Percentiles rank a stretch among this genome's conserved stretches.
Evolutionary conservation across 768 basidiomycete genomes (phyloP).

Genomic region (Lentinula guzmanii): DNA sequence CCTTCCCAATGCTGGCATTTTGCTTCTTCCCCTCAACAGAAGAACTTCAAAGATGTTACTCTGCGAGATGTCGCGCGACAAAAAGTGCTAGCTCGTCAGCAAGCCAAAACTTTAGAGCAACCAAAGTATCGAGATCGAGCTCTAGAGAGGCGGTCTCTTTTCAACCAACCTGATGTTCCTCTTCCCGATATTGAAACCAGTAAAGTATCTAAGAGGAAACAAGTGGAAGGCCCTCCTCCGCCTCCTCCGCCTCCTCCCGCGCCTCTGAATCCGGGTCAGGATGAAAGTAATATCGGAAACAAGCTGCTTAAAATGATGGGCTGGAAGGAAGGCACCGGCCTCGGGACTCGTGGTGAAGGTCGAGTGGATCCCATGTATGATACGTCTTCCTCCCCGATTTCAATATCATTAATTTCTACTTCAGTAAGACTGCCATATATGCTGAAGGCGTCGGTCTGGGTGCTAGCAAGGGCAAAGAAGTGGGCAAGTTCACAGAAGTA

Average conservation of each 20-base stretch:
- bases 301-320: slow-evolving; percentile 97
- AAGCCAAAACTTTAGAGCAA: slow-evolving; percentile 33
- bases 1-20: slow-evolving; percentile 15
- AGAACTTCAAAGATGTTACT: slow-evolving; percentile 73
- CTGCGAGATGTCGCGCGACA: slow-evolving; percentile 70
- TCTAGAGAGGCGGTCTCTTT: slow-evolving; percentile 81
- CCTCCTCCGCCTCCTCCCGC: slow-evolving; percentile 60
- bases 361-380: slow-evolving; percentile 82
- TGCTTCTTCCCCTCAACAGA: slow-evolving; percentile 42
- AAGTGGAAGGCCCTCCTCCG: slow-evolving; percentile 55
- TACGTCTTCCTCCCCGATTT: slow-evolving; percentile 7
- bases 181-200: slow-evolving; percentile 41
- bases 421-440: slow-evolving; percentile 79
- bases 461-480: slow-evolving; percentile 85
- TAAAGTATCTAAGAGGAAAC: slow-evolving; percentile 27
- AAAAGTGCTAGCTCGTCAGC: slow-evolving; percentile 46
- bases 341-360: slow-evolving; percentile 80
- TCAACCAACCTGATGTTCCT: slow-evolving; percentile 89
- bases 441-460: slow-evolving; percentile 85
- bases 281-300: slow-evolving; percentile 85
- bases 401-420: background rate
- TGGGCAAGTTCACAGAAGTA: slow-evolving; percentile 65
- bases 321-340: slow-evolving; percentile 86
- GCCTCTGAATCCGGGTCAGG: slow-evolving; percentile 66
- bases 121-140: slow-evolving; percentile 96